Percentiles rank a stretch among this genome's conserved stretches.
Conservation (phyloP, 78 protist genomes). For the Neovahlkampfia damariscottae region DNA sequence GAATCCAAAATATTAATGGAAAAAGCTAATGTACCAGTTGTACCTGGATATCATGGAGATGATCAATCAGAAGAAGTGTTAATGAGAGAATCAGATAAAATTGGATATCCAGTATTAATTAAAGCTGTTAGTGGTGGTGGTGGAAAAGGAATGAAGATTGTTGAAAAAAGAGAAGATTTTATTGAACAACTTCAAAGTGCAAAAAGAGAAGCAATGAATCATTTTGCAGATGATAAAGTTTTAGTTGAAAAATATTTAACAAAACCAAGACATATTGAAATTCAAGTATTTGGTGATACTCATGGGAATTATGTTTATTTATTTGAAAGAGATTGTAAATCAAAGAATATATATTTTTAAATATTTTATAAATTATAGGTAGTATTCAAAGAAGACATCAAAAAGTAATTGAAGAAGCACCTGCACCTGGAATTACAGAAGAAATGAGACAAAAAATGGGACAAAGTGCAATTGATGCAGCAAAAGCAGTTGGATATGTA, state of each 20-base stretch:
- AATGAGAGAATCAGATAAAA: conserved; percentile 39
- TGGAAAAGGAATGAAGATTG: conserved; percentile 82
- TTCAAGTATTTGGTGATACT: conserved; percentile 81
- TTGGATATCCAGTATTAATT: conserved; percentile 84
- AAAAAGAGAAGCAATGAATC: conserved; percentile 49
- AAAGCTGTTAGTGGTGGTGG: conserved; percentile 91
- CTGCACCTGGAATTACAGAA: conserved; percentile 52
- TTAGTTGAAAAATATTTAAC: conserved; percentile 67
- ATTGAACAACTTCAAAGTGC: conserved; percentile 48
- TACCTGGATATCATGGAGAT: conserved; percentile 83
- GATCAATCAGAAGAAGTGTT: conserved; percentile 55
- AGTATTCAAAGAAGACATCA: conserved; percentile 90
- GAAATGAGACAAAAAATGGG: conserved; percentile 66
- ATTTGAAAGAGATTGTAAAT: conserved; percentile 92
- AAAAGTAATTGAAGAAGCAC: conserved; percentile 93
- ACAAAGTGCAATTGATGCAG: conserved; percentile 77
- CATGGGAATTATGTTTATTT: conserved; percentile 75
- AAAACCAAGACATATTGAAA: conserved; percentile 81
- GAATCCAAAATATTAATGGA: conserved; percentile 73
- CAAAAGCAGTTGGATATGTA: conserved; percentile 76
- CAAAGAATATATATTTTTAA: no score
- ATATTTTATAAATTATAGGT: no score
- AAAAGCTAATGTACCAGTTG: conserved; percentile 60
- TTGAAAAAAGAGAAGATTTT: conserved; percentile 37
- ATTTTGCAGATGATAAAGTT: conserved; percentile 78